Evolutionary conservation across 2,329 filamentous ascomycete genomes (phyloP).

Genomic region (Colletotrichum sp.): DNA sequence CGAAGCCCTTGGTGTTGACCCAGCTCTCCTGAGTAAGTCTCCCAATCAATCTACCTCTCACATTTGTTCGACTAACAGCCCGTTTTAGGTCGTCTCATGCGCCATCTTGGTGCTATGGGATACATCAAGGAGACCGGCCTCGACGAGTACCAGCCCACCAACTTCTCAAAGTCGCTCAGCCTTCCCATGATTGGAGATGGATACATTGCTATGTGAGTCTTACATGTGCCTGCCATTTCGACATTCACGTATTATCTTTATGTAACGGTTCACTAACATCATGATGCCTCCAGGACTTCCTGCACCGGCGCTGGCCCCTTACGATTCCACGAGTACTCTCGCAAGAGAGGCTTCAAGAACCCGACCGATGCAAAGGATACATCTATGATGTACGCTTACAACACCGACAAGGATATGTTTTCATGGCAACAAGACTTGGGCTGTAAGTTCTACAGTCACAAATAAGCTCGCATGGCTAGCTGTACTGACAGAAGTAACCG

Average conservation of each 20-base stretch:
- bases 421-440: slow-evolving; percentile 31
- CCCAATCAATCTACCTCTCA: too few relatives aligned
- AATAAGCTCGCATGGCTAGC: neutral
- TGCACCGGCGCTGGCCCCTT: slow-evolving; percentile 24
- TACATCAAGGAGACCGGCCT: slow-evolving; percentile 39
- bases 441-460: neutral
- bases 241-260: rapidly evolving
- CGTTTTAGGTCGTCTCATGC: slow-evolving; percentile 32
- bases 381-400: slow-evolving; percentile 36
- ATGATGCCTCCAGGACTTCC: neutral
- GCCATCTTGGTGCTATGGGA: slow-evolving; percentile 43
- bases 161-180: slow-evolving; percentile 39
- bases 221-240: rapidly evolving
- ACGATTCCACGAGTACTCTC: slow-evolving; percentile 35
- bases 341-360: slow-evolving; percentile 31
- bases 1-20: slow-evolving; percentile 27
- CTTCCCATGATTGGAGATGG: slow-evolving; percentile 37
- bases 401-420: slow-evolving; percentile 41
- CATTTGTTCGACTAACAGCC: rapidly evolving
- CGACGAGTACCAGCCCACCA: slow-evolving; percentile 42
- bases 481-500: neutral
- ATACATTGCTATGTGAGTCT: slow-evolving; percentile 35
- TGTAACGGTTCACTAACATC: neutral
- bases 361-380: slow-evolving; percentile 33
- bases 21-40: neutral